Evolutionary conservation across 2,329 filamentous ascomycete species (phyloP).

Genomic region (Fusarium praegraminearum): DNA sequence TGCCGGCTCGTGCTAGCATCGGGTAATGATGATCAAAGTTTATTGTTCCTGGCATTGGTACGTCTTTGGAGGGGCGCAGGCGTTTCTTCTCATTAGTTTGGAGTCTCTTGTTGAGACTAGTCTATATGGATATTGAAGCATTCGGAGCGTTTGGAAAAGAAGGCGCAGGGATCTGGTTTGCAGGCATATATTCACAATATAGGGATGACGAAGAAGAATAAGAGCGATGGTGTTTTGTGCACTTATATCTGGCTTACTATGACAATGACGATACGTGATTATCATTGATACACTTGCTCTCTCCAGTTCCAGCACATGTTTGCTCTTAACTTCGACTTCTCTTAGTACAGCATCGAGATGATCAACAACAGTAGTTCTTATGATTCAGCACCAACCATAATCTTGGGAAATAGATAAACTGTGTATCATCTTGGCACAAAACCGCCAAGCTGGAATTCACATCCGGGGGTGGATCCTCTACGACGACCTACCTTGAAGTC

Average conservation of each 20-base stretch:
- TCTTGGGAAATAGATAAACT: not conserved
- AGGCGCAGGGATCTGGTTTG: not conserved
- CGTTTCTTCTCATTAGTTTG: conserved; percentile 30
- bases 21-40: conserved; percentile 35
- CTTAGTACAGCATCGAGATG: not conserved
- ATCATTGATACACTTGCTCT: not conserved
- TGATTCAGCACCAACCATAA: conserved; percentile 9
- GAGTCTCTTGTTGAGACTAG: conserved; percentile 33
- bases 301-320: not conserved
- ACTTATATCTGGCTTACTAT: not conserved
- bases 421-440: conserved; percentile 26
- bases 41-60: conserved; percentile 31
- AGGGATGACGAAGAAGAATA: not conserved
- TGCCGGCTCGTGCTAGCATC: conserved; percentile 19
- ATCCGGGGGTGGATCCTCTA: conserved; percentile 28
- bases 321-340: not conserved
- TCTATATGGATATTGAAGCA: conserved; percentile 21
- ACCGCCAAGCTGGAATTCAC: conserved; percentile 29
- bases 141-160: conserved; percentile 23
- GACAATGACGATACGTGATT: not conserved
- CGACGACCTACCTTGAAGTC: conserved; percentile 5
- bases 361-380: not conserved
- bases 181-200: not conserved
- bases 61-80: conserved; percentile 31
- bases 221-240: not conserved